Evolutionary conservation across 2,329 filamentous ascomycete genomes (phyloP).

Genomic region (Fusarium praegraminearum): DNA sequence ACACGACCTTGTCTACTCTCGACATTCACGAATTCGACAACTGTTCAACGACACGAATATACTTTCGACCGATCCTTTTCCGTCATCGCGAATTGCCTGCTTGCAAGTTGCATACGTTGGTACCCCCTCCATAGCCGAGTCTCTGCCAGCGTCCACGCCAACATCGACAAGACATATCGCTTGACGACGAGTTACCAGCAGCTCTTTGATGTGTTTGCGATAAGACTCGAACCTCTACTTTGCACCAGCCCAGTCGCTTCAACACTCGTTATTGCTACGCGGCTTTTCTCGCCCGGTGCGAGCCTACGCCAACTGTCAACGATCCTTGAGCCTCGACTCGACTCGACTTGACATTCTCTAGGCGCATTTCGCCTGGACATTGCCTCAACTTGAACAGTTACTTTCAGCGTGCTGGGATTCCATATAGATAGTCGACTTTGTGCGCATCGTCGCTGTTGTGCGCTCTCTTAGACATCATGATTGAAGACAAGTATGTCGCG

Average conservation of each 20-base stretch:
- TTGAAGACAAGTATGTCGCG: conserved; percentile 56
- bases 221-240: conserved; percentile 23
- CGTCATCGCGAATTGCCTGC: conserved; percentile 32
- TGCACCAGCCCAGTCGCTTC: conserved; percentile 7
- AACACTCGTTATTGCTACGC: conserved; percentile 33
- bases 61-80: conserved; percentile 27
- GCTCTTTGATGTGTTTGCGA: conserved; percentile 43
- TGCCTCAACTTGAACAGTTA: conserved; percentile 2
- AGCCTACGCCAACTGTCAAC: conserved; percentile 37
- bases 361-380: conserved; percentile 22
- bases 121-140: conserved; percentile 18
- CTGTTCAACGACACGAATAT: conserved; percentile 28
- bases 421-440: conserved; percentile 1
- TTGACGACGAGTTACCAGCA: background rate
- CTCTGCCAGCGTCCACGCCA: conserved; percentile 14
- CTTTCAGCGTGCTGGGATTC: conserved; percentile 28
- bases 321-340: conserved; percentile 8
- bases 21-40: conserved; percentile 27
- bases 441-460: conserved; percentile 38
- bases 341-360: background rate
- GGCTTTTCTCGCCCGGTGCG: conserved; percentile 45
- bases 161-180: conserved; percentile 9
- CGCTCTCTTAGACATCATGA: conserved; percentile 47
- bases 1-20: conserved; percentile 20
- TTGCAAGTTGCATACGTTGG: conserved; percentile 6